Conservation (phyloP, 83 land plant species). For the Picea abies region DNA sequence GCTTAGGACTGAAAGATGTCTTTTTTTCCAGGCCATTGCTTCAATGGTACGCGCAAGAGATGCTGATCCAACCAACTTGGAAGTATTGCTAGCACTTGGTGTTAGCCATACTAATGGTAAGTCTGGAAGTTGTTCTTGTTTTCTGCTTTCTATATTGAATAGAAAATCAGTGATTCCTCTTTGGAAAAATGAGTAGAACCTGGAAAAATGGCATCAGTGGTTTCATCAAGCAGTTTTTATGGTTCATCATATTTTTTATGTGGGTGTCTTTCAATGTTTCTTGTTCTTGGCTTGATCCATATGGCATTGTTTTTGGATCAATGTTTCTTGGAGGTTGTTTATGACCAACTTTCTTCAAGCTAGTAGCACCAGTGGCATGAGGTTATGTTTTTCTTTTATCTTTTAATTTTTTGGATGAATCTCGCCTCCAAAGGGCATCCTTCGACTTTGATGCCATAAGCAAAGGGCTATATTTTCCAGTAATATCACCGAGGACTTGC, state of each 20-base stretch:
- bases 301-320: not conserved
- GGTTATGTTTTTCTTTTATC: not conserved
- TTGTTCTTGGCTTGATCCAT: not conserved
- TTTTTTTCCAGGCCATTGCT: conserved; percentile 83
- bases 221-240: too few relatives aligned
- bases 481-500: too few relatives aligned
- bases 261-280: too few relatives aligned
- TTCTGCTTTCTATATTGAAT: not conserved
- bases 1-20: not conserved
- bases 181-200: not conserved
- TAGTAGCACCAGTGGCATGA: not conserved
- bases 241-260: not conserved
- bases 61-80: conserved; percentile 90
- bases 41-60: conserved; percentile 94
- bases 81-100: conserved; percentile 96
- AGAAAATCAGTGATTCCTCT: not conserved
- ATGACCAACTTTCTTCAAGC: not conserved
- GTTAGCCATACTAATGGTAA: conserved; percentile 98
- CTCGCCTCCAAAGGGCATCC: too few relatives aligned
- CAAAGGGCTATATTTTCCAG: too few relatives aligned
- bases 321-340: not conserved
- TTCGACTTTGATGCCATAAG: too few relatives aligned
- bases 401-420: not conserved
- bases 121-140: conserved; percentile 15
- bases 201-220: too few relatives aligned